These are phyloP conservation scores for Penicillium arizonense DNA, from an alignment of 495 filamentous ascomycete species.

Conservation along the genomic window DNA sequence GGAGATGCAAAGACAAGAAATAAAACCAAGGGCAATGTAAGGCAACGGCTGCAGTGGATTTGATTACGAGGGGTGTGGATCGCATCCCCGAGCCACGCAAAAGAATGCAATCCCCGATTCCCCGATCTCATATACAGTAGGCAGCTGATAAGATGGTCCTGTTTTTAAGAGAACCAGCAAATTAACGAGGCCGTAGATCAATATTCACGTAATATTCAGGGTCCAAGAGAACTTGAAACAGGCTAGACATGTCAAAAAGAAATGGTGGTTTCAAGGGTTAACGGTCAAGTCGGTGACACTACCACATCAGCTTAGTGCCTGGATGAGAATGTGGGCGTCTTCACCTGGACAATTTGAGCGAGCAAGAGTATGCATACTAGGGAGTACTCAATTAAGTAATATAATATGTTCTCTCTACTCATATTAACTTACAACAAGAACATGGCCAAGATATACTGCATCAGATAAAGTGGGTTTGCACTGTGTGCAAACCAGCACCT, in stretches of 20 bases:
- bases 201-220: background rate
- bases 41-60: slow-evolving; percentile 8
- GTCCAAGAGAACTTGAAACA: slow-evolving; percentile 2
- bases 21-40: slow-evolving; percentile 8
- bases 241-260: slow-evolving; percentile 1
- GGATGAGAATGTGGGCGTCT: background rate
- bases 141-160: slow-evolving; percentile 7
- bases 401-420: too few relatives aligned
- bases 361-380: background rate
- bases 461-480: slow-evolving; percentile 24
- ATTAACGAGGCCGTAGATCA: background rate
- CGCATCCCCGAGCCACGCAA: slow-evolving; percentile 13
- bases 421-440: too few relatives aligned
- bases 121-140: background rate
- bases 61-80: slow-evolving; percentile 19
- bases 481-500: slow-evolving; percentile 17
- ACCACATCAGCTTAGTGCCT: background rate
- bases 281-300: background rate
- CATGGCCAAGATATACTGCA: background rate
- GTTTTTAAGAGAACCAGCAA: background rate
- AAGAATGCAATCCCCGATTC: slow-evolving; percentile 17
- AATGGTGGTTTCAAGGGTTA: slow-evolving; percentile 2
- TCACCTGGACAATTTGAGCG: background rate
- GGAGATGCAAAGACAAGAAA: slow-evolving; percentile 2
- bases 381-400: background rate